A percentile compares a stretch with the other conserved stretches of the same genome.
Conservation (phyloP, 73 alveolate species). For the Tetrahymena borealis region DNA sequence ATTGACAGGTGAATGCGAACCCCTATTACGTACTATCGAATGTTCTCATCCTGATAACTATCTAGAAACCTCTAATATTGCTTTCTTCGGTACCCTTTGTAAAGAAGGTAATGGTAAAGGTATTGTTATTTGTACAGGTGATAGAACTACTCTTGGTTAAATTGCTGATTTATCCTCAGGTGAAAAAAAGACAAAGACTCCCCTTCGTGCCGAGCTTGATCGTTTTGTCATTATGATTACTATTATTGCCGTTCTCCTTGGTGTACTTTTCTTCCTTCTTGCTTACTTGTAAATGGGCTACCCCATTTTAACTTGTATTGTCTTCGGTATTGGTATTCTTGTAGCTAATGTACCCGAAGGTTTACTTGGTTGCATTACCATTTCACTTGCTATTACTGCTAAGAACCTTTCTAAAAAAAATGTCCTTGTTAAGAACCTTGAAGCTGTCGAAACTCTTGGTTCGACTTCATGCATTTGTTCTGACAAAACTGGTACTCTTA, state of each 20-base stretch:
- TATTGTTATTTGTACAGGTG: slow-evolving; percentile 85
- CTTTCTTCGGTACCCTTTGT: slow-evolving; percentile 84
- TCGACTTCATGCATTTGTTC: slow-evolving; percentile 92
- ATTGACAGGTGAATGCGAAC: slow-evolving; percentile 91
- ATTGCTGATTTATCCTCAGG: slow-evolving; percentile 76
- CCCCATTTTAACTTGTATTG: slow-evolving; percentile 66
- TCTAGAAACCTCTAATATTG: slow-evolving; percentile 77
- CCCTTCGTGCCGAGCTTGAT: slow-evolving; percentile 74
- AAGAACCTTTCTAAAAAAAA: slow-evolving; percentile 79
- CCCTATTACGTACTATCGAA: slow-evolving; percentile 46
- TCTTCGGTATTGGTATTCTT: slow-evolving; percentile 87
- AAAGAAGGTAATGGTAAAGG: slow-evolving; percentile 87
- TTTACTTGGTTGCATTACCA: slow-evolving; percentile 80
- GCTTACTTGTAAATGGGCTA: slow-evolving; percentile 70
- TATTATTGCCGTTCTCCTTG: slow-evolving; percentile 80
- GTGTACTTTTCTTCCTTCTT: slow-evolving; percentile 74
- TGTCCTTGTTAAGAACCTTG: slow-evolving; percentile 84
- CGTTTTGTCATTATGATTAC: slow-evolving; percentile 88
- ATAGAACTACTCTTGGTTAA: slow-evolving; percentile 78
- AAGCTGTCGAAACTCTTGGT: slow-evolving; percentile 90
- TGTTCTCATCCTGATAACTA: slow-evolving; percentile 73
- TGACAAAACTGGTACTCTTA: slow-evolving; percentile 88
- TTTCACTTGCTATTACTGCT: slow-evolving; percentile 85
- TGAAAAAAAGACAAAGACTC: slow-evolving; percentile 76
- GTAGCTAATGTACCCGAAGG: slow-evolving; percentile 96